These are phyloP conservation scores for Fusarium metavorans DNA, from an alignment of 2,329 filamentous ascomycete species.

Conservation along the genomic window DNA sequence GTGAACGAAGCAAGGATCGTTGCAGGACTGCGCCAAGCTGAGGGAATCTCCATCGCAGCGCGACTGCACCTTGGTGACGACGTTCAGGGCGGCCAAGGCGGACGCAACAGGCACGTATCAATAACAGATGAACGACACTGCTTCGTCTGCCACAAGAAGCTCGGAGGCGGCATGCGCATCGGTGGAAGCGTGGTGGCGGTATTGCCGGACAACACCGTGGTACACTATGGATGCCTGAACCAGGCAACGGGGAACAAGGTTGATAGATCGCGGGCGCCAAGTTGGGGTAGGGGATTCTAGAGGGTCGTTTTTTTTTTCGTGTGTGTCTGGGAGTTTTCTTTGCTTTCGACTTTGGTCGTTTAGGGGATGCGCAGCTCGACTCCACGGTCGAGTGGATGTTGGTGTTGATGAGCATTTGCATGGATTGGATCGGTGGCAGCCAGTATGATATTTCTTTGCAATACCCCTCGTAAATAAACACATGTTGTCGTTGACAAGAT, in stretches of 20 bases:
- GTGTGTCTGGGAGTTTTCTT: slow-evolving; percentile 15
- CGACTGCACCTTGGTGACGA: slow-evolving; percentile 79
- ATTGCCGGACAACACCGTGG: slow-evolving; percentile 83
- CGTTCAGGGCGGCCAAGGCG: slow-evolving; percentile 62
- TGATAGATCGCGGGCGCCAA: slow-evolving; percentile 48
- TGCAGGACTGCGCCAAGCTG: slow-evolving; percentile 79
- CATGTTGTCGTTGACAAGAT: slow-evolving; percentile 11
- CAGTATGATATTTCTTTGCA: slow-evolving; percentile 40
- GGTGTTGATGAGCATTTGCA: slow-evolving; percentile 36
- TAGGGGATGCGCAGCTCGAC: background rate
- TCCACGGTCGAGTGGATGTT: slow-evolving; percentile 5
- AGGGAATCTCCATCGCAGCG: slow-evolving; percentile 82
- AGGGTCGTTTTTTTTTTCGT: slow-evolving; percentile 21
- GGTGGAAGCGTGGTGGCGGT: slow-evolving; percentile 93
- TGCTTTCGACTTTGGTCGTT: slow-evolving; percentile 10
- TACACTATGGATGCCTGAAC: slow-evolving; percentile 83
- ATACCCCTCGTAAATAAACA: slow-evolving; percentile 38
- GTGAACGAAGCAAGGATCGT: slow-evolving; percentile 85
- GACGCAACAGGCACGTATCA: slow-evolving; percentile 75
- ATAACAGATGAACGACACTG: slow-evolving; percentile 91
- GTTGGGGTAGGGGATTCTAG: slow-evolving; percentile 54
- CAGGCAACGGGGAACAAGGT: slow-evolving; percentile 56
- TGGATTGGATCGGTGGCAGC: slow-evolving; percentile 37
- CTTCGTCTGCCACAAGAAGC: slow-evolving; percentile 90
- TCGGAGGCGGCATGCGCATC: slow-evolving; percentile 86